Evolutionary conservation across 805 yeast genomes (phyloP).

Genomic region (Blastobotrys parvus): DNA sequence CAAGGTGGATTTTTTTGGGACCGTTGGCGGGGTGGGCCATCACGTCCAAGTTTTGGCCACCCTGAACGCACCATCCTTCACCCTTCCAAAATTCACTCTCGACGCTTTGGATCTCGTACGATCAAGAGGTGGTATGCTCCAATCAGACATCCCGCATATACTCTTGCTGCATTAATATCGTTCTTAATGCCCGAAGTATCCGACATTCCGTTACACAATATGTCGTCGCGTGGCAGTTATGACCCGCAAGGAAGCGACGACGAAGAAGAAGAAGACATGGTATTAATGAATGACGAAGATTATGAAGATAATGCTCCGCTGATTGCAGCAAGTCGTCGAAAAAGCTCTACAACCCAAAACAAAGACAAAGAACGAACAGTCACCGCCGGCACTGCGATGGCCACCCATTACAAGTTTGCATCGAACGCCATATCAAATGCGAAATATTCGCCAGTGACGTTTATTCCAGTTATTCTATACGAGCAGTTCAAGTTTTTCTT

Average conservation of each 20-base stretch:
- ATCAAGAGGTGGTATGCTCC: conserved; percentile 9
- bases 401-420: conserved; percentile 28
- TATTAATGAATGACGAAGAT: conserved; percentile 2
- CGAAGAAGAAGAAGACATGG: conserved; percentile 11
- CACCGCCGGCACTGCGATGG: neutral
- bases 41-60: no score
- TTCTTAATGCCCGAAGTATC: conserved; percentile 5
- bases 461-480: conserved; percentile 79
- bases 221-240: conserved; percentile 4
- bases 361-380: conserved; percentile 1
- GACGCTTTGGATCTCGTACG: neutral
- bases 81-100: neutral
- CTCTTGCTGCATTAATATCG: neutral
- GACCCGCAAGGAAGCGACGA: conserved; percentile 1
- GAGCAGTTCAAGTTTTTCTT: conserved; percentile 97
- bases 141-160: neutral
- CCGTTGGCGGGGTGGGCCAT: conserved; percentile 9
- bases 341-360: no score
- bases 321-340: conserved; percentile 7
- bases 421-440: conserved; percentile 89
- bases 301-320: conserved; percentile 14
- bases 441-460: conserved; percentile 80
- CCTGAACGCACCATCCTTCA: neutral
- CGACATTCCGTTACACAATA: conserved; percentile 6
- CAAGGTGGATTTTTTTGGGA: neutral